A percentile compares a stretch with the other conserved stretches of the same genome.
Conservation (phyloP, 1,284 basidiomycete genomes). For the Xerocomus amazonicus region DNA sequence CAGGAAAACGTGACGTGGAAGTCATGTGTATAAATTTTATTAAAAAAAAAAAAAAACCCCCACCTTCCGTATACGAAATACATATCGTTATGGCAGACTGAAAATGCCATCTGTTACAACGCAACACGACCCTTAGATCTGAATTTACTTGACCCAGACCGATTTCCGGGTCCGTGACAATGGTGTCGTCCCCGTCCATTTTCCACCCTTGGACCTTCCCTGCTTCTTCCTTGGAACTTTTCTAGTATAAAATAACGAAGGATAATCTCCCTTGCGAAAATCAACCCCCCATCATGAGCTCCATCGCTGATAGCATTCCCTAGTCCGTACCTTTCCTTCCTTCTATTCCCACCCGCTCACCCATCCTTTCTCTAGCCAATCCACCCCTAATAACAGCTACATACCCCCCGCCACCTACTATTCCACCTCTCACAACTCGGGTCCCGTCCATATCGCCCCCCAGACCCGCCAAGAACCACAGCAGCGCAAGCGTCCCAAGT, state of each 20-base stretch:
- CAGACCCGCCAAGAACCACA: conserved; percentile 47
- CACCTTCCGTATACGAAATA: conserved; percentile 38
- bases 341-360: conserved; percentile 10
- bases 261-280: conserved; percentile 34
- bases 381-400: conserved; percentile 33
- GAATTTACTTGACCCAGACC: conserved; percentile 56
- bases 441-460: conserved; percentile 44
- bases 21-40: conserved; percentile 34
- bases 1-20: conserved; percentile 30
- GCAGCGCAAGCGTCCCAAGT: conserved; percentile 78
- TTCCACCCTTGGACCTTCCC: conserved; percentile 38
- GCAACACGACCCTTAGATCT: conserved; percentile 54
- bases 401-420: conserved; percentile 50
- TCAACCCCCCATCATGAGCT: conserved; percentile 39
- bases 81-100: conserved; percentile 37
- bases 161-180: conserved; percentile 50
- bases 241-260: conserved; percentile 44
- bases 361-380: conserved; percentile 21
- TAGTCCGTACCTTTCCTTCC: conserved; percentile 45
- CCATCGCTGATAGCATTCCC: conserved; percentile 57
- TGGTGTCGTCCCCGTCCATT: conserved; percentile 48
- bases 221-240: conserved; percentile 29
- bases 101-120: conserved; percentile 40
- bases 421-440: conserved; percentile 35
- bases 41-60: conserved; percentile 32